These are phyloP conservation scores for Nemania diffusa DNA, from an alignment of 2,329 filamentous ascomycete species.

Conservation along the genomic window DNA sequence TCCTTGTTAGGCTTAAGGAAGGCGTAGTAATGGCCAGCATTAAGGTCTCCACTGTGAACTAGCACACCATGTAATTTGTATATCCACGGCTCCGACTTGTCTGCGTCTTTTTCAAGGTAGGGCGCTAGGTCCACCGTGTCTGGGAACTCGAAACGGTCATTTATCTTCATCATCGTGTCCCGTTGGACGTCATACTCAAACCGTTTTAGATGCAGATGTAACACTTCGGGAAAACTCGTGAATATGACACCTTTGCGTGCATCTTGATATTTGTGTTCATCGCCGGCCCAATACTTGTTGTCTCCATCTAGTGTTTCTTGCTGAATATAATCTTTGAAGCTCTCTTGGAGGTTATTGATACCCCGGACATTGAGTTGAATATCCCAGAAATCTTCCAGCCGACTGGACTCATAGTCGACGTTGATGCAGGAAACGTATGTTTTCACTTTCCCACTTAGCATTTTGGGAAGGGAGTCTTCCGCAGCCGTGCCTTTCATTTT, in stretches of 20 bases:
- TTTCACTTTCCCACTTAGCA: constrained; percentile 98
- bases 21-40: constrained; percentile 98
- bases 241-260: constrained; percentile 99
- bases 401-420: constrained; percentile 95
- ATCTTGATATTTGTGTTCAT: constrained; percentile 91
- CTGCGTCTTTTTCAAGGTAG: constrained; percentile 86
- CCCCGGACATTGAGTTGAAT: constrained; percentile 96
- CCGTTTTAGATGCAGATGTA: constrained; percentile 94
- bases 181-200: constrained; percentile 98
- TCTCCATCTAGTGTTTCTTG: constrained; percentile 97
- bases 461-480: constrained; percentile 85
- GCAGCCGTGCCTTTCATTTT: constrained; percentile 97
- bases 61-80: constrained; percentile 96
- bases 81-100: constrained; percentile 86
- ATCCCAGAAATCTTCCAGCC: constrained; percentile 98
- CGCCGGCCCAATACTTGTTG: constrained; percentile 95
- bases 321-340: constrained; percentile 95
- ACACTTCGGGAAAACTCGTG: constrained; percentile 89
- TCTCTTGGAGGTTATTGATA: constrained; percentile 91
- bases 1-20: constrained; percentile 95
- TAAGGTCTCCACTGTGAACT: constrained; percentile 95
- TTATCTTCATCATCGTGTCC: constrained; percentile 99
- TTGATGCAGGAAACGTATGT: constrained; percentile 99
- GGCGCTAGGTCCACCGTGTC: constrained; percentile 85
- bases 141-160: constrained; percentile 90